phyloP scores from a whole-genome alignment of 148 eudicot species.

The Vaccinium vitisidaea region DNA sequence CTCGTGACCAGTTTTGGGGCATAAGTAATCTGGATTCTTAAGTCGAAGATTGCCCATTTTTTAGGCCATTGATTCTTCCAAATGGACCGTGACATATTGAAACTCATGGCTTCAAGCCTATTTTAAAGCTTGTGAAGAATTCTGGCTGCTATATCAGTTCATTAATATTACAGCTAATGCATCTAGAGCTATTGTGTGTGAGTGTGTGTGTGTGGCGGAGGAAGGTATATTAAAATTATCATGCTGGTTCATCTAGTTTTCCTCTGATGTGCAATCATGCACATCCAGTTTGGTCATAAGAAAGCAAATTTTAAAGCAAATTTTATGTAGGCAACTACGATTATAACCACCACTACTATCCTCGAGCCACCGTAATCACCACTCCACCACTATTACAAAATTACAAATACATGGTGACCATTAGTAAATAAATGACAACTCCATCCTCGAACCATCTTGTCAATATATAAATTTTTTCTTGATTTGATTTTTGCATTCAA shows the following conservation, averaged over 20 bases:
- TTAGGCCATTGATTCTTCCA: slow-evolving; percentile 11
- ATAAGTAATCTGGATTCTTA: not conserved
- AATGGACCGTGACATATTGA: not conserved
- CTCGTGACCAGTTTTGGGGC: not conserved
- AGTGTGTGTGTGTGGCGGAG: not conserved
- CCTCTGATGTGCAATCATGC: not conserved
- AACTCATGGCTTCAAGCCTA: not conserved
- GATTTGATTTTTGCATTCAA: too few relatives aligned
- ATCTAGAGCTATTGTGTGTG: not conserved
- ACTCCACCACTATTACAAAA: too few relatives aligned
- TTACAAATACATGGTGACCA: too few relatives aligned
- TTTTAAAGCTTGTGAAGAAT: not conserved
- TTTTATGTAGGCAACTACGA: not conserved
- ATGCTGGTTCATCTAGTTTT: not conserved
- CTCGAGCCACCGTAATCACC: too few relatives aligned
- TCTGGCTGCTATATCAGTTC: not conserved
- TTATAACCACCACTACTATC: too few relatives aligned
- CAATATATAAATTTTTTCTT: too few relatives aligned
- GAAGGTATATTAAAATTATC: not conserved
- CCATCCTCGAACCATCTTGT: too few relatives aligned
- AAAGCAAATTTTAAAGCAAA: not conserved
- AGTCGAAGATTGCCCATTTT: not conserved
- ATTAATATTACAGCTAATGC: not conserved
- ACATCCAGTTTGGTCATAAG: not conserved
- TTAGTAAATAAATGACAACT: too few relatives aligned